These are phyloP conservation scores for Cladorrhinum samala DNA, from an alignment of 495 filamentous ascomycete genomes.

Conservation along the genomic window DNA sequence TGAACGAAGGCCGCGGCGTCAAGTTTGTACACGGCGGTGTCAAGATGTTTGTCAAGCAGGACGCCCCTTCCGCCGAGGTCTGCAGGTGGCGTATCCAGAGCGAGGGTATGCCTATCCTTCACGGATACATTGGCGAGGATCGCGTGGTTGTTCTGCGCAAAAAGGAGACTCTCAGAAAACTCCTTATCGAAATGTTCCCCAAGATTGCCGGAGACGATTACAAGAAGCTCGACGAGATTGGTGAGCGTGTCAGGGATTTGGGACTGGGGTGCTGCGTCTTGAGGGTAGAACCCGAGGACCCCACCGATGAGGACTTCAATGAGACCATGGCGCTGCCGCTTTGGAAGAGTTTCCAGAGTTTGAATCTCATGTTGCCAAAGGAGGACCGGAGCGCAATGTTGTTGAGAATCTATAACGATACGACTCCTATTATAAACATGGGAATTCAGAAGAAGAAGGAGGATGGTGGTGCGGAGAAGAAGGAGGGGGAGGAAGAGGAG, in stretches of 20 bases:
- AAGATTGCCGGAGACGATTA: constrained; percentile 63
- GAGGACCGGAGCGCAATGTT: constrained; percentile 92
- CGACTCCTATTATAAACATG: constrained; percentile 60
- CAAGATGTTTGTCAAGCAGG: constrained; percentile 98
- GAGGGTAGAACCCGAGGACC: constrained; percentile 62
- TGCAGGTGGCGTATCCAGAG: constrained; percentile 94
- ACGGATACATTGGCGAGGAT: constrained; percentile 77
- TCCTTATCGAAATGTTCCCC: constrained; percentile 94
- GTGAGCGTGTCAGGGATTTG: constrained; percentile 70
- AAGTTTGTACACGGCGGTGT: constrained; percentile 96
- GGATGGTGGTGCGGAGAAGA: constrained; percentile 19
- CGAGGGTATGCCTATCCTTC: constrained; percentile 81
- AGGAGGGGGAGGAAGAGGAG: constrained; percentile 1
- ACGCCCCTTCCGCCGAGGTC: constrained; percentile 74
- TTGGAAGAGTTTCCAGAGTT: constrained; percentile 77
- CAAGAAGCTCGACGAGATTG: constrained; percentile 78
- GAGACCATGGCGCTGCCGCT: constrained; percentile 83
- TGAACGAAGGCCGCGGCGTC: constrained; percentile 82
- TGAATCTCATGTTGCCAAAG: constrained; percentile 97
- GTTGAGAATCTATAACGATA: constrained; percentile 82
- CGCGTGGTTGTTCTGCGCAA: constrained; percentile 68
- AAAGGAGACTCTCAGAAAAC: constrained; percentile 65
- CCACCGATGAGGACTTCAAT: constrained; percentile 59
- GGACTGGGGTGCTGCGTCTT: constrained; percentile 90
- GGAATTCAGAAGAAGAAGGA: constrained; percentile 33